Evolutionary conservation across 2,329 filamentous ascomycete species (phyloP), one percentile per base, ranked within the genome.

Genomic region (Arthrocladium fulminans): DNA sequence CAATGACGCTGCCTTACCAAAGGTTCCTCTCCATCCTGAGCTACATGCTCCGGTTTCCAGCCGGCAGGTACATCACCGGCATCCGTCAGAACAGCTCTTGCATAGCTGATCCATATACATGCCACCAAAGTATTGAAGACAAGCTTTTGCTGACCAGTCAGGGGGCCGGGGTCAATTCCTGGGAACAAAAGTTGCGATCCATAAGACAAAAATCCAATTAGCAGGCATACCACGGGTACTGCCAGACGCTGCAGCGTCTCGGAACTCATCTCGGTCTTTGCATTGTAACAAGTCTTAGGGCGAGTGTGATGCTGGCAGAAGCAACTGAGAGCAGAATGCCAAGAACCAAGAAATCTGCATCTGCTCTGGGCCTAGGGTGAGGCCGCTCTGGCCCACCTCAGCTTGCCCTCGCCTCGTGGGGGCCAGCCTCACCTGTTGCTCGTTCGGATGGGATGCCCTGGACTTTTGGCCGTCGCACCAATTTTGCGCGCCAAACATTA

Each of bases 181-280:
- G 65, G 56, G 55, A 83, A 77, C 10, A 83, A 68, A 56, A 70
- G 72, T 61, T 82, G 80, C 4, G 79, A 79, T 2, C 75, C 69
- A 60, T 77, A 80, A 2, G 76, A 73, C 6, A 83, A 70, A 50
- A 81, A 79, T 17, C 66, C 63, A 45, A 83, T 77, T n/a, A 83
- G 63, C 0, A 63, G 49, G 23, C 71, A 72, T 3, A 80, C 76
- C 3, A 63, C 69, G 0, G 77, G 77, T 2, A 79, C 67, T 3
- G 76, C 76, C 17, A 80, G 64, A 29, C 61, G 37, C 25, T 47
- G 32, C n/a, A 47, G 20, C 7, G 30, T 37, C 10, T 45, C 43
- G 7, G 43, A 37, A 10, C 13, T 20, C 43, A 45, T 45, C 2
- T 19, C 19, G 22, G 13, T 13, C 10, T 12, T 35, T 15, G 39